Percentiles rank a stretch among this genome's conserved stretches.
phyloP scores from a whole-genome alignment of 2,329 filamentous ascomycete genomes.

The Aureobasidium sp. region DNA sequence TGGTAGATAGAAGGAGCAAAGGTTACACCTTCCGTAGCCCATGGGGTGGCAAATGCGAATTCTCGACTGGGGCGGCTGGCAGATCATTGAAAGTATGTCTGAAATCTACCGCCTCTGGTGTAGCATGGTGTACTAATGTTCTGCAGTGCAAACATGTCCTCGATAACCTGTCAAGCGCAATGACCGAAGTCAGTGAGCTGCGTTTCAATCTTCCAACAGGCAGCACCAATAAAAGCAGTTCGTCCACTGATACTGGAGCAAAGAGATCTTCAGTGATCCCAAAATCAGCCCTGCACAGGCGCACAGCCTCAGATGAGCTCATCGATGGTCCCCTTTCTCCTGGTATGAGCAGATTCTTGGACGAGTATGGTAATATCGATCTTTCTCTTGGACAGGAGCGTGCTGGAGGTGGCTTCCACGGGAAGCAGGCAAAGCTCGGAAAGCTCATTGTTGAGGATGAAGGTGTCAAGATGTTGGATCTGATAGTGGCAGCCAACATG shows the following conservation, averaged over 20 bases:
- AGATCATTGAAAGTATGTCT: constrained; percentile 34
- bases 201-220: constrained; percentile 70
- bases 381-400: constrained; percentile 70
- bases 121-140: constrained; percentile 8
- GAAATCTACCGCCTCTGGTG: constrained; percentile 12
- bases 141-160: constrained; percentile 59
- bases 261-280: not conserved
- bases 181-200: constrained; percentile 64
- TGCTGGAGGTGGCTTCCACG: constrained; percentile 77
- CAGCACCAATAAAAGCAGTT: too few species aligned
- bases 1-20: constrained; percentile 43
- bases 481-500: constrained; percentile 84
- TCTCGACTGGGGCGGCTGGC: constrained; percentile 68
- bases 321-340: not conserved
- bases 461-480: constrained; percentile 87
- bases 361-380: constrained; percentile 48
- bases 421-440: constrained; percentile 82
- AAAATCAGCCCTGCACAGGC: not conserved
- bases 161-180: constrained; percentile 29
- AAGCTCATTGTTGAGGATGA: constrained; percentile 87
- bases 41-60: constrained; percentile 82
- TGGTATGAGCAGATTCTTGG: constrained; percentile 7
- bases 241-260: not conserved
- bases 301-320: constrained; percentile 6
- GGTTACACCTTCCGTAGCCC: constrained; percentile 72